These are phyloP conservation scores for Tetracentron sinense DNA, from an alignment of 164 flowering plant genomes.

Conservation along the genomic window DNA sequence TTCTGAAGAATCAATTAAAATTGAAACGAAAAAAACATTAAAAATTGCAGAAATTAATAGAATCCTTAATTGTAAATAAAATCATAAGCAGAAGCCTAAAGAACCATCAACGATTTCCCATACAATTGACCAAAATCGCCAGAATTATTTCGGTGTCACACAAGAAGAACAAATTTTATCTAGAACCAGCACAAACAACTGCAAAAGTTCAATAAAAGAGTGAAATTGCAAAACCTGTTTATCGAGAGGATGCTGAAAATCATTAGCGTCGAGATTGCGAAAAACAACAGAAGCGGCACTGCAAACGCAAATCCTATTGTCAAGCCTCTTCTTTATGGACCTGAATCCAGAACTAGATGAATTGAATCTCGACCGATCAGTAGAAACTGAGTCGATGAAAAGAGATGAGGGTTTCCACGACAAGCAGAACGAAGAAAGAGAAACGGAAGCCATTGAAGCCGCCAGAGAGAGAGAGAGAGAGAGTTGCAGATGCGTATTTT, in stretches of 20 bases:
- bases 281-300: slow-evolving; percentile 44
- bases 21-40: not conserved
- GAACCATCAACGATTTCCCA: no score
- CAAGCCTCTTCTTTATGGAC: slow-evolving; percentile 8
- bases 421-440: slow-evolving; percentile 14
- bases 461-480: not conserved
- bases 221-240: slow-evolving; percentile 39
- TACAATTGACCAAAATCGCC: no score
- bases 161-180: no score
- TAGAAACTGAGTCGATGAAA: slow-evolving; percentile 4
- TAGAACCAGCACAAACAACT: no score
- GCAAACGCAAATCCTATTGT: slow-evolving; percentile 21
- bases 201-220: not conserved
- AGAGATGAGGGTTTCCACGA: slow-evolving; percentile 4
- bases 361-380: slow-evolving; percentile 2
- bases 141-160: no score
- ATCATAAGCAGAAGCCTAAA: not conserved
- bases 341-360: slow-evolving; percentile 11
- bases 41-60: not conserved
- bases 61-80: not conserved
- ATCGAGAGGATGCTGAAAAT: slow-evolving; percentile 73
- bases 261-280: slow-evolving; percentile 66
- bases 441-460: slow-evolving; percentile 25
- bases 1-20: slow-evolving; percentile 33
- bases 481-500: slow-evolving; percentile 4